These are phyloP conservation scores for Fusarium foetens DNA, from an alignment of 2,329 filamentous ascomycete genomes.

Conservation along the genomic window DNA sequence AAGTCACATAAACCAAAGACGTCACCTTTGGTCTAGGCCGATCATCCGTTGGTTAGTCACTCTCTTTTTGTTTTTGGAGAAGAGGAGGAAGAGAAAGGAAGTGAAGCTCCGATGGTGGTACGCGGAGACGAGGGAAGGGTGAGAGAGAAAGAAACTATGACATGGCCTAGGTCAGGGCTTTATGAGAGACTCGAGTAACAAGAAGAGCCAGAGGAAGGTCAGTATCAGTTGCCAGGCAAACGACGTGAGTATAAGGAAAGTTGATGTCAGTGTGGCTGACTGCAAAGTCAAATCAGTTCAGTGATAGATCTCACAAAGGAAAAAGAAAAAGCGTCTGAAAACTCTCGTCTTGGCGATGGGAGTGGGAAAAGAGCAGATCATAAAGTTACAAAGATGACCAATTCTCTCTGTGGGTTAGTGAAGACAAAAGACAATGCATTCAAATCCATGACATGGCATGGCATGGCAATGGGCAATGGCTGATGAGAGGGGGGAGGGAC, in stretches of 20 bases:
- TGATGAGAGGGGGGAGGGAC: slow-evolving; percentile 28
- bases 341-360: neutral
- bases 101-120: slow-evolving; percentile 4
- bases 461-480: slow-evolving; percentile 18
- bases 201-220: neutral
- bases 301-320: neutral
- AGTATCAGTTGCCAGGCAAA: slow-evolving; percentile 18
- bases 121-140: neutral
- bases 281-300: slow-evolving; percentile 10
- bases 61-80: neutral
- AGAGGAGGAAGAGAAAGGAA: neutral
- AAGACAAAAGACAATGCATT: slow-evolving; percentile 22
- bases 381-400: slow-evolving; percentile 19
- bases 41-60: slow-evolving; percentile 25
- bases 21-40: slow-evolving; percentile 34
- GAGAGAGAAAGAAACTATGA: neutral
- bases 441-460: neutral
- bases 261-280: slow-evolving; percentile 36
- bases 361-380: slow-evolving; percentile 26
- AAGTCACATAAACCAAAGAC: slow-evolving; percentile 29
- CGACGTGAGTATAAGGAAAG: neutral
- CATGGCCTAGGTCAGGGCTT: slow-evolving; percentile 7
- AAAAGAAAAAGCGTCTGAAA: neutral
- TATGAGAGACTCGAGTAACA: slow-evolving; percentile 8
- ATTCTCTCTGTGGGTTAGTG: slow-evolving; percentile 2